Base-by-base conservation (phyloP, 176 grass and related monocot species). In the Zea luxurians region DNA sequence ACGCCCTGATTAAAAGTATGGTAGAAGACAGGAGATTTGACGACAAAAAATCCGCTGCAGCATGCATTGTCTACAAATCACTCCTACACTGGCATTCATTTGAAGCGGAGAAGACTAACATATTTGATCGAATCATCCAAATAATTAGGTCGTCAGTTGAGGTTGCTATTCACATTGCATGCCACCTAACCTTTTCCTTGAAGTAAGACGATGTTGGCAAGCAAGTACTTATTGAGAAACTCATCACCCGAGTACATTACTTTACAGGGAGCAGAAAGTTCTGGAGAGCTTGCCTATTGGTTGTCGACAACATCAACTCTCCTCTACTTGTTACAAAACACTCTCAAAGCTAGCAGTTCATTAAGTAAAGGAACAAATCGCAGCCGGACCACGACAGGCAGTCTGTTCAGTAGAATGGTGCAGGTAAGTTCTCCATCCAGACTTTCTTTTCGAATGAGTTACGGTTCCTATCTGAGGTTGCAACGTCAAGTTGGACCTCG, bases 81-180 rank as follows among this genome's bases (percentile, higher is more conserved):
- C 78, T 97, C 46, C 84, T 93, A 10, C 91, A 97, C 37, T 97
- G 94, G 94, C 84, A 70, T 66, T 94, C 94, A 27, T 97, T 97
- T 78, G 86, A 97, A 88, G 94, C 91, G 83, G 89, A 97, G 64
- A 97, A 84, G 79, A 97, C 94, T 77, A 91, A 79, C 68, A 91
- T 93, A 89, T 97, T 93, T 62, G 89, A 97, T 71, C 89, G 89
- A n/a, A 93, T 93, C 42, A 97, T 97, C 77, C 86, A 91, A 76
- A 93, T 89, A 63, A 92, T 97, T 83, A 90, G 86, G 70, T 88
- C 91, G 81, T 93, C 87, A 21, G 48, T 93, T 70, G 91, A 97
- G 91, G 94, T 93, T 70, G 47, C 79, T 78, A 74, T 50, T 73
- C 41, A 64, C 60, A 92, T 53, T 20, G 5, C 54, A 68, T 67